Percentiles rank a stretch among this genome's conserved stretches.
phyloP scores from a whole-genome alignment of 2,329 filamentous ascomycete genomes.

The Phyllosticta capitalensis region DNA sequence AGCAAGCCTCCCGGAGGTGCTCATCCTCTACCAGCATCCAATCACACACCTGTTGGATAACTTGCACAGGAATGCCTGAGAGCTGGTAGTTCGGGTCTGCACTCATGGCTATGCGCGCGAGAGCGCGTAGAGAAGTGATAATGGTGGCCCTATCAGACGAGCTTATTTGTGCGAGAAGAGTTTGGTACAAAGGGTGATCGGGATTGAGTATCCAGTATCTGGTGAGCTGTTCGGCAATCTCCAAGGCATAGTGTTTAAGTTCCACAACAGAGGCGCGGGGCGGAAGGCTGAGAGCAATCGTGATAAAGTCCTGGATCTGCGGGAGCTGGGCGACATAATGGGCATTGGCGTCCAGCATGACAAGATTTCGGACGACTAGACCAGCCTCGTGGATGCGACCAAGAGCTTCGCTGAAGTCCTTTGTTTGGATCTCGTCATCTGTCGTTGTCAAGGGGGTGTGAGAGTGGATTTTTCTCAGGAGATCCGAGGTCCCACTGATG shows the following conservation, averaged over 20 bases:
- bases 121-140: constrained; percentile 66
- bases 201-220: constrained; percentile 65
- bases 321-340: constrained; percentile 66
- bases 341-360: constrained; percentile 85
- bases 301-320: constrained; percentile 70
- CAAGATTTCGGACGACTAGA: constrained; percentile 88
- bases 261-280: constrained; percentile 64
- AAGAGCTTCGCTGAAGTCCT: constrained; percentile 59
- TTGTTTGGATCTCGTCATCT: constrained; percentile 61
- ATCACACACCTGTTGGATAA: constrained; percentile 59
- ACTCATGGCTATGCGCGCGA: constrained; percentile 83
- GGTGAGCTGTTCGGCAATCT: constrained; percentile 84
- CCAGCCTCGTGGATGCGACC: constrained; percentile 76
- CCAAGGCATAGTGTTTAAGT: constrained; percentile 80
- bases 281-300: constrained; percentile 72
- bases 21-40: constrained; percentile 81
- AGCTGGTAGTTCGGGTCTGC: constrained; percentile 46
- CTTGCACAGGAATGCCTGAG: constrained; percentile 60
- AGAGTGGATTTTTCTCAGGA: constrained; percentile 60
- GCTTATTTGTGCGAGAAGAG: constrained; percentile 49
- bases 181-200: constrained; percentile 69
- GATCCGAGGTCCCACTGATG: constrained; percentile 56
- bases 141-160: constrained; percentile 69
- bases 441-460: constrained; percentile 51
- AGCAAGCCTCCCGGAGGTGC: constrained; percentile 74